These are phyloP conservation scores for Thelonectria discophora DNA, from an alignment of 2,329 filamentous ascomycete genomes.

Conservation along the genomic window DNA sequence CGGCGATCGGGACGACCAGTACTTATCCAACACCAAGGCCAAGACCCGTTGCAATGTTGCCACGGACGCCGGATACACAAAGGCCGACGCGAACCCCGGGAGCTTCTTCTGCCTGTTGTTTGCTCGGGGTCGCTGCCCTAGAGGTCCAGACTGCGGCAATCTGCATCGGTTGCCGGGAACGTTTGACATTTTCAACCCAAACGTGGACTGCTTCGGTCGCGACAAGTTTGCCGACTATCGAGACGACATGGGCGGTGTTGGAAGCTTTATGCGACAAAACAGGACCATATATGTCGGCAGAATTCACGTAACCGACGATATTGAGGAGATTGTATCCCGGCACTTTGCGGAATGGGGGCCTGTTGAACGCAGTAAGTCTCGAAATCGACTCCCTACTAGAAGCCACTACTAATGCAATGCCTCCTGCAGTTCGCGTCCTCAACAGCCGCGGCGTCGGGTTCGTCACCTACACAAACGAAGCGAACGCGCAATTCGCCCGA, in stretches of 20 bases:
- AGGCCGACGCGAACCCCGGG: constrained; percentile 78
- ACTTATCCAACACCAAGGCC: constrained; percentile 82
- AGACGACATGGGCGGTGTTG: constrained; percentile 98
- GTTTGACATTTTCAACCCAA: constrained; percentile 91
- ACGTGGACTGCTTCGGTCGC: constrained; percentile 87
- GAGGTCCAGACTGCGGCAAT: constrained; percentile 93
- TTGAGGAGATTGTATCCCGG: constrained; percentile 92
- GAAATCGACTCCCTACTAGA: not conserved
- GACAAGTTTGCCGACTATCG: constrained; percentile 94
- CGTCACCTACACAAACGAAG: constrained; percentile 91
- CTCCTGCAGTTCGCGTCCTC: constrained; percentile 72
- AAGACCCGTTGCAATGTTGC: constrained; percentile 88
- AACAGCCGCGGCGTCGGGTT: constrained; percentile 92
- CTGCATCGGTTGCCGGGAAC: constrained; percentile 87
- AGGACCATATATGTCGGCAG: constrained; percentile 91
- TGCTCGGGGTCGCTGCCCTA: constrained; percentile 81
- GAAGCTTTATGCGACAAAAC: constrained; percentile 92
- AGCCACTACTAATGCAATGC: constrained; percentile 24
- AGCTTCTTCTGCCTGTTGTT: constrained; percentile 95
- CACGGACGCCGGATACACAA: constrained; percentile 80
- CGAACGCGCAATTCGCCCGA: constrained; percentile 89
- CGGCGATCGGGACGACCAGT: constrained; percentile 92
- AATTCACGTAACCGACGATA: constrained; percentile 96
- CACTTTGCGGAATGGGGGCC: constrained; percentile 98
- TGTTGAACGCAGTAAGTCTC: constrained; percentile 73